Evolutionary conservation across 1,284 basidiomycete species (phyloP).

Genomic region (Cutaneotrichosporon cavernicola): DNA sequence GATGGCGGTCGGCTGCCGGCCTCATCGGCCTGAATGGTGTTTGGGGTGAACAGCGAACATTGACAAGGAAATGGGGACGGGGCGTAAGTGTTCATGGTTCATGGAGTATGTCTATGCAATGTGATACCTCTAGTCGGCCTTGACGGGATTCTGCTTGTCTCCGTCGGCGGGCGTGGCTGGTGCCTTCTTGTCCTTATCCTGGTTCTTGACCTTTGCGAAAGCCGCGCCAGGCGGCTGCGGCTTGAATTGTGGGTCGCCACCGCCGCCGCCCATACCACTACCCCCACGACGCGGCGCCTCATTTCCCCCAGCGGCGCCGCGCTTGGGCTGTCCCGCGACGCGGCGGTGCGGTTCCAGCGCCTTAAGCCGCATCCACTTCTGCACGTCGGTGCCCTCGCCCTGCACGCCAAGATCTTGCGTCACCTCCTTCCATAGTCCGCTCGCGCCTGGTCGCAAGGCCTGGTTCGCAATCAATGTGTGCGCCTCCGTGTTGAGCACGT

Average conservation of each 20-base stretch:
- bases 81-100: no score
- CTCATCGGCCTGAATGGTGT: no score
- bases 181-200: neutral
- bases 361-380: slow-evolving; percentile 43
- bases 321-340: neutral
- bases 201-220: neutral
- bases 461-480: slow-evolving; percentile 49
- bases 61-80: no score
- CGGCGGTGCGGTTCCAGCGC: slow-evolving; percentile 21
- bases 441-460: slow-evolving; percentile 36
- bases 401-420: slow-evolving; percentile 39
- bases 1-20: no score
- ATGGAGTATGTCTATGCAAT: neutral
- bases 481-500: slow-evolving; percentile 58
- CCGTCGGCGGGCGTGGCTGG: no score
- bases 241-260: slow-evolving; percentile 20
- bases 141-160: neutral
- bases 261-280: slow-evolving; percentile 36
- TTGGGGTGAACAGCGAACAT: no score
- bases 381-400: slow-evolving; percentile 48
- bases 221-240: slow-evolving; percentile 8
- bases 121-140: neutral
- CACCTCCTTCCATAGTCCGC: slow-evolving; percentile 38
- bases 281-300: slow-evolving; percentile 17
- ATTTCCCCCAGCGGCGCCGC: neutral